Conservation (phyloP, 2,329 filamentous ascomycete species). For the Aspergillus calidoustus region DNA sequence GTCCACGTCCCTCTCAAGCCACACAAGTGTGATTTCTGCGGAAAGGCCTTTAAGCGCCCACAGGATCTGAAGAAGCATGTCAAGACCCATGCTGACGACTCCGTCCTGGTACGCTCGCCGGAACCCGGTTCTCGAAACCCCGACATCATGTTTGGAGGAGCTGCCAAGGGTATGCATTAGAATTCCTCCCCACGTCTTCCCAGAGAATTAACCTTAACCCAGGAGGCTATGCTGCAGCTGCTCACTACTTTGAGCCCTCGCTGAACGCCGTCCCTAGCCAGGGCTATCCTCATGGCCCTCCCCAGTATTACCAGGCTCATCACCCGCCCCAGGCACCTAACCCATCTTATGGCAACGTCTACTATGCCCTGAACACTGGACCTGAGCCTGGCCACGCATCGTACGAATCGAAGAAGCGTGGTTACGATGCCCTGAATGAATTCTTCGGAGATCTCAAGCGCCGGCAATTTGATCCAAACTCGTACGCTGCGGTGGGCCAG, state of each 20-base stretch:
- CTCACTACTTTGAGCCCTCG: constrained; percentile 63
- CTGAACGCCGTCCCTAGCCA: constrained; percentile 52
- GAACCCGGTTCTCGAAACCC: constrained; percentile 58
- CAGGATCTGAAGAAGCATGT: constrained; percentile 99
- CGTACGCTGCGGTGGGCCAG: constrained; percentile 90
- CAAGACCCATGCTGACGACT: constrained; percentile 97
- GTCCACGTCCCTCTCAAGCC: constrained; percentile 99
- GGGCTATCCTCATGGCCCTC: constrained; percentile 48
- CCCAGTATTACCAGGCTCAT: constrained; percentile 59
- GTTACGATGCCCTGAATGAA: constrained; percentile 87
- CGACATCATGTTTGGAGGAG: constrained; percentile 45
- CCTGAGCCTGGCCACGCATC: constrained; percentile 66
- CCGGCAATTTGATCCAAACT: constrained; percentile 82
- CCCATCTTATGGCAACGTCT: constrained; percentile 72
- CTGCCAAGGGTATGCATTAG: constrained; percentile 40
- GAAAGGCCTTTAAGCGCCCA: constrained; percentile 98
- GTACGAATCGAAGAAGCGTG: constrained; percentile 78
- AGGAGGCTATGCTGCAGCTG: constrained; percentile 39
- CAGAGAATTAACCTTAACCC: constrained; percentile 13
- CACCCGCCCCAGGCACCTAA: constrained; percentile 58
- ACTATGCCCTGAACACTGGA: constrained; percentile 72
- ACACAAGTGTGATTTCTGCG: constrained; percentile 98
- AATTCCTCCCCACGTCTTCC: background rate
- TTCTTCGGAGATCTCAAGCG: constrained; percentile 95
- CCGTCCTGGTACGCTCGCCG: constrained; percentile 70